A percentile compares a stretch with the other conserved stretches of the same genome.
Conservation (phyloP, 2,329 filamentous ascomycete genomes). For the Ceratocystis destructans region DNA sequence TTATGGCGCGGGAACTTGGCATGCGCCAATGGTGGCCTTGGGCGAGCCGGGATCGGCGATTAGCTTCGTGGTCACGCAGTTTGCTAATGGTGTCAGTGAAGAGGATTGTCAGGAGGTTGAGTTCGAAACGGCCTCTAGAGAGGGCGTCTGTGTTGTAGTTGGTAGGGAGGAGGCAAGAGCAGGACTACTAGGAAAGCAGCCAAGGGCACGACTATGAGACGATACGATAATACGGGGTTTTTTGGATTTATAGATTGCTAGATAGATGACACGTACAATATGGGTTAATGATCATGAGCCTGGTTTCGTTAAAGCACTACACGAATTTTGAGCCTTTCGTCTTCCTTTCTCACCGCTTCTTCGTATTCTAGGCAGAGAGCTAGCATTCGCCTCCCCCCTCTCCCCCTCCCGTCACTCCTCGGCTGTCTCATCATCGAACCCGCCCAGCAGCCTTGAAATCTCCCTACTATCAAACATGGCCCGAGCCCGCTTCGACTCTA, state of each 20-base stretch:
- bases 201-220: background rate
- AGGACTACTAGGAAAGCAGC: background rate
- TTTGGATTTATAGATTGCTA: no score
- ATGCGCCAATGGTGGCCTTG: constrained; percentile 88
- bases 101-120: constrained; percentile 81
- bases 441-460: constrained; percentile 13
- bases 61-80: constrained; percentile 84
- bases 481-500: constrained; percentile 2
- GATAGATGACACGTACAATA: no score
- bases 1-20: constrained; percentile 84
- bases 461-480: constrained; percentile 18
- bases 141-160: background rate
- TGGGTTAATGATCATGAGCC: no score
- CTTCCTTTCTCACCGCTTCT: no score
- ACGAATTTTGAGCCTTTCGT: no score
- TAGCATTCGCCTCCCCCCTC: background rate
- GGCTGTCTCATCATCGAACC: constrained; percentile 14
- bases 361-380: no score
- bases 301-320: no score
- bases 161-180: background rate
- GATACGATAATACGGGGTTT: no score
- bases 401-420: background rate
- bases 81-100: constrained; percentile 61
- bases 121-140: background rate
- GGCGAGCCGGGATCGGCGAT: constrained; percentile 45